Percentiles rank a stretch among this genome's conserved stretches.
phyloP scores from a whole-genome alignment of 163 green algal species.

The Scenedesmus sp. region DNA sequence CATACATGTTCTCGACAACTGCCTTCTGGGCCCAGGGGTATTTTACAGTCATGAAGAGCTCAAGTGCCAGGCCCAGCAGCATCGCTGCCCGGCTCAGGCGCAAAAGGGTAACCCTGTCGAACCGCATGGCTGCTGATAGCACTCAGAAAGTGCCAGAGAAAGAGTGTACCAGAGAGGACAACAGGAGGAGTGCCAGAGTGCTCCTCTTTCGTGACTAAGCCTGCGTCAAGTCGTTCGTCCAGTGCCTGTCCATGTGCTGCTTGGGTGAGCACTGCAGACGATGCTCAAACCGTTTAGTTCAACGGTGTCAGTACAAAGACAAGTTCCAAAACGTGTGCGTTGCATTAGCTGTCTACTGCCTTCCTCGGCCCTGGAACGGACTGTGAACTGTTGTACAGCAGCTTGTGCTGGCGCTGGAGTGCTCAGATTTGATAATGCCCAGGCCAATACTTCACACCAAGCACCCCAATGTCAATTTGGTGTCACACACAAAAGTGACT shows the following conservation, averaged over 20 bases:
- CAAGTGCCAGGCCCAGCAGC: background rate
- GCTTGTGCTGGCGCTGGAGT: background rate
- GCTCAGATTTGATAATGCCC: too few species aligned
- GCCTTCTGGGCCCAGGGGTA: slow-evolving; percentile 10
- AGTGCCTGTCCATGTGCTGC: background rate
- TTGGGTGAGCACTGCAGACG: background rate
- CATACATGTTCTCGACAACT: background rate
- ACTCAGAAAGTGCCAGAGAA: background rate
- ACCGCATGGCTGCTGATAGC: background rate
- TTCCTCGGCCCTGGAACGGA: background rate
- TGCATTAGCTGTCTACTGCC: background rate
- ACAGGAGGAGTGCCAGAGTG: too few species aligned
- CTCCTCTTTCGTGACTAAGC: too few species aligned
- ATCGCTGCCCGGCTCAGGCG: background rate
- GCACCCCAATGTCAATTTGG: background rate
- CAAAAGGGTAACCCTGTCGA: background rate
- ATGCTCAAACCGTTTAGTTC: background rate
- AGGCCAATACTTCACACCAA: too few species aligned
- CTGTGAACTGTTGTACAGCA: background rate
- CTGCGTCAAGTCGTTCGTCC: background rate
- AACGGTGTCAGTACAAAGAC: background rate
- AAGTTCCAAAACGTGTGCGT: background rate
- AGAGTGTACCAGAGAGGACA: too few species aligned
- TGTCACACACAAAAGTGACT: background rate
- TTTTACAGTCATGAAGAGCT: slow-evolving; percentile 8